phyloP scores from a whole-genome alignment of 2,329 filamentous ascomycete species.

The Gliomastix tumulicola region DNA sequence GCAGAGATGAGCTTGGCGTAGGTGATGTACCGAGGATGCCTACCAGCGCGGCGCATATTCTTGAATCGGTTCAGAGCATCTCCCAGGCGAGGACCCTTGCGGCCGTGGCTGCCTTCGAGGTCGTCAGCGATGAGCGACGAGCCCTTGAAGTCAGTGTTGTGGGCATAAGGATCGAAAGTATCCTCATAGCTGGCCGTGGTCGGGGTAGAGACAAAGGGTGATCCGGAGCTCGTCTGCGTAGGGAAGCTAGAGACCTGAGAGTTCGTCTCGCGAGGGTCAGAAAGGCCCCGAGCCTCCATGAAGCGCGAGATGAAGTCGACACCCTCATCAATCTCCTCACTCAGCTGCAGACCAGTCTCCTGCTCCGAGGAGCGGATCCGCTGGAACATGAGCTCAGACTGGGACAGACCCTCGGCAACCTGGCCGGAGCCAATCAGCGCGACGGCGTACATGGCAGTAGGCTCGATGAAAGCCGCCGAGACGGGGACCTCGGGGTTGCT shows the following conservation, averaged over 20 bases:
- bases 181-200: slow-evolving; percentile 65
- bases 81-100: slow-evolving; percentile 65
- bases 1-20: slow-evolving; percentile 93
- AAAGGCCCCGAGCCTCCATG: slow-evolving; percentile 49
- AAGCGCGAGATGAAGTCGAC: slow-evolving; percentile 60
- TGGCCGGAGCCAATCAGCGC: slow-evolving; percentile 82
- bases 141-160: slow-evolving; percentile 87
- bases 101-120: slow-evolving; percentile 72
- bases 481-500: slow-evolving; percentile 53
- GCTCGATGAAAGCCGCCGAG: slow-evolving; percentile 68
- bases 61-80: slow-evolving; percentile 79
- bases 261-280: slow-evolving; percentile 45
- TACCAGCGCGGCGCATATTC: slow-evolving; percentile 87
- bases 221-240: slow-evolving; percentile 34
- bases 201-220: slow-evolving; percentile 46
- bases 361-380: slow-evolving; percentile 62
- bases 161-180: slow-evolving; percentile 82
- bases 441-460: slow-evolving; percentile 83
- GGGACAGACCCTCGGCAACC: slow-evolving; percentile 70
- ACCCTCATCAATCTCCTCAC: slow-evolving; percentile 82
- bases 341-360: slow-evolving; percentile 42
- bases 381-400: slow-evolving; percentile 81
- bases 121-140: slow-evolving; percentile 87
- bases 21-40: slow-evolving; percentile 91
- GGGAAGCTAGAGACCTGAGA: slow-evolving; percentile 36